phyloP scores from a whole-genome alignment of 306 rosid species.

The Biancaea sappan region DNA sequence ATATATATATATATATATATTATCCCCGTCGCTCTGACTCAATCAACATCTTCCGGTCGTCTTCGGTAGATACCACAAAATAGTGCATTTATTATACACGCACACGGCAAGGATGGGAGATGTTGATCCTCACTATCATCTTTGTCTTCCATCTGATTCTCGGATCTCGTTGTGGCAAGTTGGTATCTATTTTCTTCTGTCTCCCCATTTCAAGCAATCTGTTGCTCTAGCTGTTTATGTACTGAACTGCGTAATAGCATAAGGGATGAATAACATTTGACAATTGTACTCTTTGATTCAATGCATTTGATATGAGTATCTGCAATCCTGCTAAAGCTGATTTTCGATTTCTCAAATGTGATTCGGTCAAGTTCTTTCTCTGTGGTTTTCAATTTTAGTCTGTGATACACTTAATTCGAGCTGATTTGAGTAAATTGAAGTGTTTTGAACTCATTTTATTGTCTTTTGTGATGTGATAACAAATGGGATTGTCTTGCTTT shows the following conservation, averaged over 20 bases:
- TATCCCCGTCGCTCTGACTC: too few relatives aligned
- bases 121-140: too few relatives aligned
- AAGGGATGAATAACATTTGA: neutral
- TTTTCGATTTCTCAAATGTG: neutral
- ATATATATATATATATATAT: too few relatives aligned
- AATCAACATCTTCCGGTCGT: neutral
- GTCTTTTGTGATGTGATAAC: constrained; percentile 34
- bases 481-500: constrained; percentile 23
- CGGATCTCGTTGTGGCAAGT: constrained; percentile 27
- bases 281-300: neutral
- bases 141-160: too few relatives aligned
- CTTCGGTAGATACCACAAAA: too few relatives aligned
- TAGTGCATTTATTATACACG: too few relatives aligned
- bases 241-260: neutral
- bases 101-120: too few relatives aligned
- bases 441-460: neutral
- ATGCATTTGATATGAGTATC: neutral
- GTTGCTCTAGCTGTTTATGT: neutral
- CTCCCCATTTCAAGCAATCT: neutral
- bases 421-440: neutral
- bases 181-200: constrained; percentile 24
- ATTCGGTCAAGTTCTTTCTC: constrained; percentile 39
- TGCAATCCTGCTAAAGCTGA: neutral
- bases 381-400: constrained; percentile 13
- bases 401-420: neutral